Evolutionary conservation across 495 filamentous ascomycete species (phyloP).

Genomic region (Penicillium coprophilum): DNA sequence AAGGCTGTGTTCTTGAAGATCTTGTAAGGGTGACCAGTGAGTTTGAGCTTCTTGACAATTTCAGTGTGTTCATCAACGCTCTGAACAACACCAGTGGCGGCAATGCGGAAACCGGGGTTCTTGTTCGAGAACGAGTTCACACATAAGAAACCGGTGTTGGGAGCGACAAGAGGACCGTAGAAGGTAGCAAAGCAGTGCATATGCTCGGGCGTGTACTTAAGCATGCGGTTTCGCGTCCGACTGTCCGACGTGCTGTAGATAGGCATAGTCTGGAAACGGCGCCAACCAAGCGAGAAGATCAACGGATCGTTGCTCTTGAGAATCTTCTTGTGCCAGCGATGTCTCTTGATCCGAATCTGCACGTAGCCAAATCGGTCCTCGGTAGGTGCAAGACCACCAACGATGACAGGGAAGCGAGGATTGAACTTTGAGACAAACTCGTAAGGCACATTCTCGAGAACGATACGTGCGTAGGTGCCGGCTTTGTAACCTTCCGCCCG

Average conservation of each 20-base stretch:
- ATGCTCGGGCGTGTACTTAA: slow-evolving; percentile 96
- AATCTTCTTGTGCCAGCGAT: slow-evolving; percentile 99
- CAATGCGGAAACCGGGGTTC: slow-evolving; percentile 87
- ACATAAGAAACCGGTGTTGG: slow-evolving; percentile 92
- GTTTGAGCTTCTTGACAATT: slow-evolving; percentile 98
- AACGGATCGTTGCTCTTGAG: slow-evolving; percentile 96
- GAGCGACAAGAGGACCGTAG: slow-evolving; percentile 90
- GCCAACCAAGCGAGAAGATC: slow-evolving; percentile 97
- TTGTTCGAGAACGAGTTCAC: slow-evolving; percentile 88
- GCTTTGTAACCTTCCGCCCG: slow-evolving; percentile 87
- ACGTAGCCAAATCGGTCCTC: slow-evolving; percentile 95
- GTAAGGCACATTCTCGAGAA: slow-evolving; percentile 81
- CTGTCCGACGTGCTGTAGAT: slow-evolving; percentile 94
- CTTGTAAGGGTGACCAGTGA: slow-evolving; percentile 89
- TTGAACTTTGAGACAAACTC: slow-evolving; percentile 91
- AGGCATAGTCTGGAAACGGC: slow-evolving; percentile 87
- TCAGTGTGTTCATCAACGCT: slow-evolving; percentile 91
- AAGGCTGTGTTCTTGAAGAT: slow-evolving; percentile 99
- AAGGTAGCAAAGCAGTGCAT: slow-evolving; percentile 98
- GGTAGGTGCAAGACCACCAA: slow-evolving; percentile 85
- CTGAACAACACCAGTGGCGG: slow-evolving; percentile 88
- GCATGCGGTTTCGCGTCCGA: slow-evolving; percentile 90
- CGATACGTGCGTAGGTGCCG: slow-evolving; percentile 90
- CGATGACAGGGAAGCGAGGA: slow-evolving; percentile 78
- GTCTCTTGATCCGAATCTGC: slow-evolving; percentile 92